Base-by-base conservation (phyloP, 441 rosid species). In the Hypseocharis bilobata region DNA sequence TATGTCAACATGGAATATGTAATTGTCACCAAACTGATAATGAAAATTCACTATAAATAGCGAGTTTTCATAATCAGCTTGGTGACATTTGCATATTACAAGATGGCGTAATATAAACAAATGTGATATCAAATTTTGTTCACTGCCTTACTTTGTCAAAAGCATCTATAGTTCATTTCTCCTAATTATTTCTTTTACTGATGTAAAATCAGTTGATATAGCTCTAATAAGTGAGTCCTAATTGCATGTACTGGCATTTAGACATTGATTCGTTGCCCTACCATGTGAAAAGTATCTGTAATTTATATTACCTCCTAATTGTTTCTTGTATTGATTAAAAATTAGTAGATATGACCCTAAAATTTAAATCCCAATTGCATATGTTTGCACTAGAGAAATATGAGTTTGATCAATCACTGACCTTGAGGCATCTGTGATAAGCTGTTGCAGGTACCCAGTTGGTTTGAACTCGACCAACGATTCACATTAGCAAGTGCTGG, bases 391-490 rank as follows among this genome's bases (percentile, higher is more conserved):
- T 28, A 68, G 19, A 20, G 57, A 11, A 64, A 44, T 8, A 66
- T 2, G 55, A 36, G 36, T 38, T 32, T 34, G 55, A 66, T 56
- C 29, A 77, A 66, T 56, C 29, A 77, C 89, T 83, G 74, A 84
- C 91, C 69, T 23, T 62, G 77, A 20, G 78, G 71, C 34, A 45
- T 65, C 49, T 79, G 82, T 65, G 67, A 71, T 57, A 62, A 74
- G 45, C 29, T 23, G 23, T 44, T 64, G 36, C 40, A 47, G 10
- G 51, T 62, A 8, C 51, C 42, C 51, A 23, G 47, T 38, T 25
- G 51, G 65, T 38, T 62, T 32, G 30, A 20, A 23, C 19, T 67
- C 16, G 80, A 74, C 78, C 69, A 45, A 26, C 57, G 76, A 72
- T 49, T 66, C 70, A 63, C 85, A 34, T 67, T 63, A 2, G 64